Evolutionary conservation across 331 rosid species (phyloP).

Genomic region (Malus hybrid): DNA sequence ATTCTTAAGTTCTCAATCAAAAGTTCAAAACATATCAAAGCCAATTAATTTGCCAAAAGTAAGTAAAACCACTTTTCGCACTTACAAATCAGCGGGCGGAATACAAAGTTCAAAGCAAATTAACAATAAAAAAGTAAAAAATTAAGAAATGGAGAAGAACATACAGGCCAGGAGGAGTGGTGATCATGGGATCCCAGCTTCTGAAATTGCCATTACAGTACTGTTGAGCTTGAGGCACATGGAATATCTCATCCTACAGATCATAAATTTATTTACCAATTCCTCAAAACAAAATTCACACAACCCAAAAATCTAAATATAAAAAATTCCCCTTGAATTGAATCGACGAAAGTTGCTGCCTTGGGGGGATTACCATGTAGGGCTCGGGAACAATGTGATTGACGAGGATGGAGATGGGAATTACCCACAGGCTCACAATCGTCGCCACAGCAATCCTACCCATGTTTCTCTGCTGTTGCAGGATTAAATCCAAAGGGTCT

Average conservation of each 20-base stretch:
- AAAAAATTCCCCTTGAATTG: neutral
- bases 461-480: conserved; percentile 30
- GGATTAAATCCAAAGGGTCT: conserved; percentile 5
- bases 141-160: conserved; percentile 19
- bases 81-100: neutral
- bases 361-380: conserved; percentile 50
- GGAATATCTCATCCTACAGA: conserved; percentile 94
- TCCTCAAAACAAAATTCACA: neutral
- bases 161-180: conserved; percentile 97
- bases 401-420: conserved; percentile 59
- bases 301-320: neutral
- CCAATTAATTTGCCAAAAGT: neutral
- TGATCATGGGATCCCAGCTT: conserved; percentile 97
- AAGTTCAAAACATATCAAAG: neutral
- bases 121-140: neutral
- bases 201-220: conserved; percentile 73
- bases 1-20: neutral
- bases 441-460: conserved; percentile 56
- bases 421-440: conserved; percentile 66
- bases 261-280: neutral
- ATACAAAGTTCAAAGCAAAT: neutral
- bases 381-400: conserved; percentile 66
- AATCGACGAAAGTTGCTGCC: neutral
- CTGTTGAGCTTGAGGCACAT: conserved; percentile 70
- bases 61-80: neutral